Evolutionary conservation across 2,329 filamentous ascomycete species (phyloP).

Genomic region (Paecilomyces variotii): DNA sequence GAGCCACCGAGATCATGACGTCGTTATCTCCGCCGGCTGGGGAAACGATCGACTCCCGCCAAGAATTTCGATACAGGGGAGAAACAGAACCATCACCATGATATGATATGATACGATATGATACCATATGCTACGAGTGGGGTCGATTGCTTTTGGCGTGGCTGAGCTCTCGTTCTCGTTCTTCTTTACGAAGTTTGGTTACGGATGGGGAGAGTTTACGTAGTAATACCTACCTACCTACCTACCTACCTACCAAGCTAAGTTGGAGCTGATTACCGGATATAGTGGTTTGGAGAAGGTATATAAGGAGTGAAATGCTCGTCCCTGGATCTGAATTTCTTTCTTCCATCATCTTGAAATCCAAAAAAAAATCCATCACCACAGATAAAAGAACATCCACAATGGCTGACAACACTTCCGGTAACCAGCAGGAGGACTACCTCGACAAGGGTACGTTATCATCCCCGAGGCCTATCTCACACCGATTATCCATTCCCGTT

Average conservation of each 20-base stretch:
- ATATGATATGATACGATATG: neutral
- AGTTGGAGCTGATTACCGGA: neutral
- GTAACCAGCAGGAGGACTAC: slow-evolving; percentile 36
- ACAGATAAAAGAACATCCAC: neutral
- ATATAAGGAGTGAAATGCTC: neutral
- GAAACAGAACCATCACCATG: neutral
- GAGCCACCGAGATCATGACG: neutral
- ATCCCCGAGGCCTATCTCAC: no score
- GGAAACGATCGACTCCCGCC: neutral
- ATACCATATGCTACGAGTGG: neutral
- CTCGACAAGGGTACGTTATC: slow-evolving; percentile 40
- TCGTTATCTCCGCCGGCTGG: neutral
- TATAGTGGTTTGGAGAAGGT: neutral
- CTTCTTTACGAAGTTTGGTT: neutral
- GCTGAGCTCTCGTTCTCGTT: neutral
- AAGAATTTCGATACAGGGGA: neutral
- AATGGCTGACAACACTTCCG: slow-evolving; percentile 5
- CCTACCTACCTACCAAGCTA: neutral
- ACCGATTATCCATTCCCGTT: no score
- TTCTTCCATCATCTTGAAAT: neutral
- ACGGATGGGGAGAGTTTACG: neutral
- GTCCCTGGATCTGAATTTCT: neutral
- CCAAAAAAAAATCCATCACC: neutral
- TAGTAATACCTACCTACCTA: neutral
- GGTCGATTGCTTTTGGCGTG: neutral